Evolutionary conservation across 352 stramenopile species (phyloP), one percentile per base, ranked within the genome.

Genomic region (Stramenopiles sp.): DNA sequence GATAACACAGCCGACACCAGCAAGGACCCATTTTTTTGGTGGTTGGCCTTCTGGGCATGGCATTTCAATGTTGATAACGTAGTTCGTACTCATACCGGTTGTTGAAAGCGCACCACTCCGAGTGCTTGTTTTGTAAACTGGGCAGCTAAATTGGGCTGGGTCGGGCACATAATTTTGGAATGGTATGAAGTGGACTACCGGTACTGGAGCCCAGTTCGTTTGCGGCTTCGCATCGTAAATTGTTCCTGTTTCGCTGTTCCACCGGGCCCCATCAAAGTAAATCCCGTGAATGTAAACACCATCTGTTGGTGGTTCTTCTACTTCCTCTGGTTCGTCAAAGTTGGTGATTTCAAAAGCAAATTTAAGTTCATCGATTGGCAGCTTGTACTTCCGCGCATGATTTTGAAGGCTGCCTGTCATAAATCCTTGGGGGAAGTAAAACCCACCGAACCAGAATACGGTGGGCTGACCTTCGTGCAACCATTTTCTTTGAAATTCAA

Each of bases 401-500:
- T 95, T 93, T 85, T 97, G 93, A 86, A 96, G 95, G 0, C 96
- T 92, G 7, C 89, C 93, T 0, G 92, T 97, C 89, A 97, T 95
- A 84, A 97, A 97, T 30, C 91, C 92, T 82, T 97, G 93, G 0
- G 93, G 93, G 84, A 97, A 97, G 87, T 97, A 97, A 85, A 97
- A 97, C 0, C 91, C 91, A 8, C 89, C 90, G n/a, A 97, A 75
- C 93, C 93, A 97, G 83, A 91, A 97, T 7, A 89, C 86, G 1
- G 88, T 67, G 0, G 92, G 91, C 22, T 91, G 90, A 0, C 91
- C 92, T 0, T 92, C 84, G 7, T 87, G 85, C 0, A 96, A 84
- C 93, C 93, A 97, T 0, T 87, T 82, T 29, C 87, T 85, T 22
- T 93, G 92, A 76, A 95, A 91, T 14, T 86, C 84, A 80, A 97